Base-by-base conservation (phyloP, 148 eudicot species). In the Rhododendron mucronatum region DNA sequence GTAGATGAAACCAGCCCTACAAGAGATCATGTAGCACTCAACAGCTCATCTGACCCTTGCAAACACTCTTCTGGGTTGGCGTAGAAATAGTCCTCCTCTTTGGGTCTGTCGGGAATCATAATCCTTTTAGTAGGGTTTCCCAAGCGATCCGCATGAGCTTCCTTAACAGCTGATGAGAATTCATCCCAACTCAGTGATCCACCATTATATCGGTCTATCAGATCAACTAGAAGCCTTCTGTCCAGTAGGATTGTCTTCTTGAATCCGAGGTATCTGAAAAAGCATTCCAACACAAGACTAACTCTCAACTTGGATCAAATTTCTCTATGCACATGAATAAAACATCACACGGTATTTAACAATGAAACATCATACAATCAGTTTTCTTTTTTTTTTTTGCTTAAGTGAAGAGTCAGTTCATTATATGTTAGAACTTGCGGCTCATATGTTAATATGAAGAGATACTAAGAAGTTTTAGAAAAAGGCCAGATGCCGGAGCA, bases 81-180 rank as follows among this genome's bases (percentile, higher is more conserved):
- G 59, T 93, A 95, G 90, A 97, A 97, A 88, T 97, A 95, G 71
- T 95, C 99, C 84, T 97, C 99, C 86, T 97, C 99, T 91, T 97
- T 97, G 47, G 99, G 99, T 90, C 92, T 89, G 84, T 94, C 98
- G 1, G 98, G 93, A 80, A 97, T 97, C 59, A 94, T 93, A 81
- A 91, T 77, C 89, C 99, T 93, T 86, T 89, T 91, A 13, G 86
- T 91, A 28, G 96, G 94, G 85, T 91, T 92, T 73, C 99, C 99
- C 91, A 93, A 91, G 87, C 98, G 98, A 63, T 91, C 89, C 33
- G 91, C 91, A 80, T 95, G 98, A 82, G 92, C 86, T 85, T 92
- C 92, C 90, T 95, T 95, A 48, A 97, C 98, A 33, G 95, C 96
- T 76, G 84, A 73, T 78, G 98, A 95, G 91, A 97, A 97, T 89